A percentile compares a stretch with the other conserved stretches of the same genome.
Evolutionary conservation across 1,284 basidiomycete genomes (phyloP).

Genomic region (Ganoderma lucidum): DNA sequence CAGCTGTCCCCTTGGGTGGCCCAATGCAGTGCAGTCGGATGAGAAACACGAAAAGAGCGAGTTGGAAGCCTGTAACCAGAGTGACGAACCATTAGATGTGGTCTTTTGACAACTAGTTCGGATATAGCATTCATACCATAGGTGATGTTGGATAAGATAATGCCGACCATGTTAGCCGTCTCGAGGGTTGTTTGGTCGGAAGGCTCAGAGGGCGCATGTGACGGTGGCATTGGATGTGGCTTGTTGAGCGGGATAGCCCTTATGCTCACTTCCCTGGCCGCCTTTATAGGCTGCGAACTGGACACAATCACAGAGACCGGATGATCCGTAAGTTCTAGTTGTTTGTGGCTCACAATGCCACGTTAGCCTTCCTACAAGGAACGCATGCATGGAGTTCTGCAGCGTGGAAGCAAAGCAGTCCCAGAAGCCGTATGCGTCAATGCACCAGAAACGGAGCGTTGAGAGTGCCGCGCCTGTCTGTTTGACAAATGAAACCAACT

Average conservation of each 20-base stretch:
- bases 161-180: slow-evolving; percentile 31
- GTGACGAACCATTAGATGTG: neutral
- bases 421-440: neutral
- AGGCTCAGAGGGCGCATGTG: neutral
- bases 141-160: slow-evolving; percentile 35
- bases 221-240: neutral
- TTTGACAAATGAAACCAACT: neutral
- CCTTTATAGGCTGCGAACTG: neutral
- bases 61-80: slow-evolving; percentile 33
- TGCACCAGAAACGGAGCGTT: neutral
- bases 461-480: neutral
- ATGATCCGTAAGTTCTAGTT: neutral
- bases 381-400: neutral
- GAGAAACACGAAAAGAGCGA: slow-evolving; percentile 30
- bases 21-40: slow-evolving; percentile 16
- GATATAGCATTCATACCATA: slow-evolving; percentile 31
- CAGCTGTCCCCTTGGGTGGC: neutral
- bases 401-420: neutral
- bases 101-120: no score
- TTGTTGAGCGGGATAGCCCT: neutral
- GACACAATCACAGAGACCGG: neutral
- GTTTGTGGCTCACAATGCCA: neutral
- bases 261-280: neutral
- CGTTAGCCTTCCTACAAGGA: neutral
- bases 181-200: slow-evolving; percentile 11